Percentiles rank a stretch among this genome's conserved stretches.
These are phyloP conservation scores for Cyberlindnera maclurae DNA, from an alignment of 805 yeast genomes.

Conservation along the genomic window DNA sequence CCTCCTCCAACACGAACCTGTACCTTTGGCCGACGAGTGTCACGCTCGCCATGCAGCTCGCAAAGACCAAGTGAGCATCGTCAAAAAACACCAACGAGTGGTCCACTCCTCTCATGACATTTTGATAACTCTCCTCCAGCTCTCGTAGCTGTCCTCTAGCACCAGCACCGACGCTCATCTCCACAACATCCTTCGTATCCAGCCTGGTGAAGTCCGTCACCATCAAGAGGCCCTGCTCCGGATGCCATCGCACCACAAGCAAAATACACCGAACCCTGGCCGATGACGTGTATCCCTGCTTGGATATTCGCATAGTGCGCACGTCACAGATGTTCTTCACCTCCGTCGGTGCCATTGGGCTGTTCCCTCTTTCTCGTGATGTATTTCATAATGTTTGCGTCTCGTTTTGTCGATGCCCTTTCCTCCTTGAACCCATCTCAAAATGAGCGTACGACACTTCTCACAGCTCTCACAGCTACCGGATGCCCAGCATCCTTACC, in stretches of 20 bases:
- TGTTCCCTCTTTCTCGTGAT: too few relatives aligned
- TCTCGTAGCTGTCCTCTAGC: constrained; percentile 1
- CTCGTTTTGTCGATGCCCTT: too few relatives aligned
- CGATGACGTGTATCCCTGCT: too few relatives aligned
- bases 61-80: background rate
- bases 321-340: constrained; percentile 4
- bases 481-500: background rate
- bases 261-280: background rate
- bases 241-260: constrained; percentile 1
- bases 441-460: background rate
- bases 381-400: too few relatives aligned
- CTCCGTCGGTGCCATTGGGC: background rate
- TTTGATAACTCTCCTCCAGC: background rate
- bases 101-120: background rate
- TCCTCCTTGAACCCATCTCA: too few relatives aligned
- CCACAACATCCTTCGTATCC: background rate
- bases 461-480: background rate
- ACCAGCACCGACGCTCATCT: background rate
- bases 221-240: background rate
- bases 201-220: constrained; percentile 10
- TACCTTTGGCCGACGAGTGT: background rate
- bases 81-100: background rate
- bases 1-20: background rate
- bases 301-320: background rate
- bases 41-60: background rate